Evolutionary conservation across 2,329 filamentous ascomycete species (phyloP).

Genomic region (Aspergillus quadrilineatus): DNA sequence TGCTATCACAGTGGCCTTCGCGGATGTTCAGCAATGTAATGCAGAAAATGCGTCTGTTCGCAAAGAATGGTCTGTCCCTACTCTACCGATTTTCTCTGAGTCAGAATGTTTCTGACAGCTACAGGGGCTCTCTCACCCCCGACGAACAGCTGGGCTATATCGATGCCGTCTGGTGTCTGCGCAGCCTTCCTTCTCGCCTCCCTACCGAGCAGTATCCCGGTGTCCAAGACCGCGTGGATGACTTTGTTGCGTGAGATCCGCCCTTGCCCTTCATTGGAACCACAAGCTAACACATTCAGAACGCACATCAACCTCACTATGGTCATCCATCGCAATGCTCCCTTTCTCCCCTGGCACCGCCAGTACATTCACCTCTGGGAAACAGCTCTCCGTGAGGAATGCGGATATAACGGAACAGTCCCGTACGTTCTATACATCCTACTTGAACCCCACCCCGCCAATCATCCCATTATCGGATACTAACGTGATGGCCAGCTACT

Average conservation of each 20-base stretch:
- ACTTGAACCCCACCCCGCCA: no score
- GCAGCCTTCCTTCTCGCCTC: not conserved
- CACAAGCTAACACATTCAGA: not conserved
- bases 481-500: slow-evolving; percentile 15
- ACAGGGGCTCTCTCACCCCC: not conserved
- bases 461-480: not conserved
- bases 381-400: slow-evolving; percentile 17
- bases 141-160: not conserved
- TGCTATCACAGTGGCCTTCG: not conserved
- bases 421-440: slow-evolving; percentile 12
- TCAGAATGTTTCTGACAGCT: not conserved
- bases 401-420: slow-evolving; percentile 14
- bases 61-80: slow-evolving; percentile 11
- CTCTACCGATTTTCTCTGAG: not conserved
- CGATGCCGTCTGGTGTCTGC: slow-evolving; percentile 1
- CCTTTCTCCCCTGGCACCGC: slow-evolving; percentile 22
- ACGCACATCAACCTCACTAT: slow-evolving; percentile 31
- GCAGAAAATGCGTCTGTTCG: not conserved
- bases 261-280: not conserved
- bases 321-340: slow-evolving; percentile 21
- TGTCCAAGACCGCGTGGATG: not conserved
- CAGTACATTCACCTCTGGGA: slow-evolving; percentile 19
- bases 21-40: slow-evolving; percentile 1
- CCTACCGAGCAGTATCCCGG: not conserved
- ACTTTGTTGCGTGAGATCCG: not conserved